These are phyloP conservation scores for Arabidopsis suecica DNA, from an alignment of 345 rosid species.

Conservation along the genomic window DNA sequence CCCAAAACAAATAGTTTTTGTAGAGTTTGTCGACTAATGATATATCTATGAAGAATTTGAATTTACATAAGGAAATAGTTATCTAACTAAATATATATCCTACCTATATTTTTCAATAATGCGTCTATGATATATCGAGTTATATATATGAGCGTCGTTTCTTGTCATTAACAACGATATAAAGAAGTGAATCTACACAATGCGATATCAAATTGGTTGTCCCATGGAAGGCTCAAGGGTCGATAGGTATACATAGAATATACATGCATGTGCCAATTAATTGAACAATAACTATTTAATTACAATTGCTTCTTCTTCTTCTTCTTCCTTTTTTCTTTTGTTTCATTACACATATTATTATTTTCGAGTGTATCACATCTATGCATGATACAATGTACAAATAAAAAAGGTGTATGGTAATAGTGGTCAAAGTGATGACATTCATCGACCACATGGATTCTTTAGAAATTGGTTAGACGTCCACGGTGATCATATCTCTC, in stretches of 20 bases:
- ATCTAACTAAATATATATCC: not conserved
- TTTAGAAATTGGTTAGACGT: not conserved
- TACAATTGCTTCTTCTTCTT: not conserved
- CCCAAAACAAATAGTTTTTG: not conserved
- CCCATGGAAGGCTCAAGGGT: slow-evolving; percentile 37
- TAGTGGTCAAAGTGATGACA: slow-evolving; percentile 18
- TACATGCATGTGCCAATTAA: slow-evolving; percentile 28
- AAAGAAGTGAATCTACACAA: slow-evolving; percentile 26
- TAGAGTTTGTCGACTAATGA: slow-evolving; percentile 8
- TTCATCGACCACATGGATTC: not conserved
- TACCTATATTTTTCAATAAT: slow-evolving; percentile 29
- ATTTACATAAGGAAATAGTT: not conserved
- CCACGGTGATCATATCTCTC: slow-evolving; percentile 9
- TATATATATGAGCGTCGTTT: slow-evolving; percentile 12
- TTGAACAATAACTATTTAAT: not conserved
- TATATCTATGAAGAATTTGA: slow-evolving; percentile 7
- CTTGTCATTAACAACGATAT: not conserved
- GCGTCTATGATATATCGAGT: slow-evolving; percentile 3
- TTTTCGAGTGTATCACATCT: slow-evolving; percentile 2
- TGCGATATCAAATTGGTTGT: slow-evolving; percentile 31
- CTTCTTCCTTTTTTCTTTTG: not conserved
- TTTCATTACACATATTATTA: slow-evolving; percentile 7
- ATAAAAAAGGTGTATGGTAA: not conserved
- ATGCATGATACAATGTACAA: slow-evolving; percentile 1
- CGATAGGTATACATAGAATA: slow-evolving; percentile 19